phyloP scores from a whole-genome alignment of 1,284 basidiomycete genomes.

The Rhodotorula sp. region DNA sequence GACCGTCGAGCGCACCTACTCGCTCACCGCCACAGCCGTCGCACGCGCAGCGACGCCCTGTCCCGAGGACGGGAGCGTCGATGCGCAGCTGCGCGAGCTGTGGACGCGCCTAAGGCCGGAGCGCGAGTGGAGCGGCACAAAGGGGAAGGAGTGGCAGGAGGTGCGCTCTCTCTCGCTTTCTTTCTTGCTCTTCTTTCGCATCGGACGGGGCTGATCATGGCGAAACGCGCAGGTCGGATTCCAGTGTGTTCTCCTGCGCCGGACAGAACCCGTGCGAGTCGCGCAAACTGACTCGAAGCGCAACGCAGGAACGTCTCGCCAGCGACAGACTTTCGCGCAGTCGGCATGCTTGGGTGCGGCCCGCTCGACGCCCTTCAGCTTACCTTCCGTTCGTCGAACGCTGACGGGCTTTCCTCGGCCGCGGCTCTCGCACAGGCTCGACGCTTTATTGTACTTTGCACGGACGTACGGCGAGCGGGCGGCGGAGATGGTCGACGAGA shows the following conservation, averaged over 20 bases:
- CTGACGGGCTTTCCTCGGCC: neutral
- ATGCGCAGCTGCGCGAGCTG: constrained; percentile 21
- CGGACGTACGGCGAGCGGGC: constrained; percentile 30
- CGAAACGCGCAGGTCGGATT: constrained; percentile 28
- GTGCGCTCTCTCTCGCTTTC: constrained; percentile 4
- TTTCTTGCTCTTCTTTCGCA: no score
- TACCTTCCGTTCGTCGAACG: no score
- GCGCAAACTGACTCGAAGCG: neutral
- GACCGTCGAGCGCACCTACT: constrained; percentile 25
- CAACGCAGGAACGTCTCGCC: constrained; percentile 31
- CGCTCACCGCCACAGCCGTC: constrained; percentile 17
- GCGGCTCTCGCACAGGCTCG: constrained; percentile 8
- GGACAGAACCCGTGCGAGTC: no score
- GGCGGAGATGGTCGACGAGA: constrained; percentile 31
- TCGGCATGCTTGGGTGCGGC: constrained; percentile 30
- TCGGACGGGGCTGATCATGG: neutral
- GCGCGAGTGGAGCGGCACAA: neutral
- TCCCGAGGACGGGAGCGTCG: neutral
- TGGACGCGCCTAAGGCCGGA: constrained; percentile 31
- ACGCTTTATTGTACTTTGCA: constrained; percentile 28
- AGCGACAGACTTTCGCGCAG: constrained; percentile 33
- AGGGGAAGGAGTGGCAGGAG: constrained; percentile 41
- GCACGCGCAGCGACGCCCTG: constrained; percentile 3
- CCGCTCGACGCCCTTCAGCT: neutral
- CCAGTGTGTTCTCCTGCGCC: constrained; percentile 28